Base-by-base conservation (phyloP, 441 rosid species). In the Gossypium schwendimanii region DNA sequence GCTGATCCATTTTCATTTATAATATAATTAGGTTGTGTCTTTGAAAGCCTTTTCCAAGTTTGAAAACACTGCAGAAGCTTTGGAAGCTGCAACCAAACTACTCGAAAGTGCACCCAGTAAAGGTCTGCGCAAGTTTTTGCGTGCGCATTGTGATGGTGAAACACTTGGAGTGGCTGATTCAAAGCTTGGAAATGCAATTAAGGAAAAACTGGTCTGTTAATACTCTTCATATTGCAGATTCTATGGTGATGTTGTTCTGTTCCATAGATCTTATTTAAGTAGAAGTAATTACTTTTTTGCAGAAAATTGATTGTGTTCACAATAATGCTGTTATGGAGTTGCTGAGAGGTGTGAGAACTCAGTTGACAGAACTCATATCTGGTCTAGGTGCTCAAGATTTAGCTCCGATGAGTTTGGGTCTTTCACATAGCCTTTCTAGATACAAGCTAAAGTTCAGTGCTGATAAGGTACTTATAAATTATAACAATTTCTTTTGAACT, bases 331-430 rank as follows among this genome's bases (percentile, higher is more conserved):
- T 94, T 12, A 92, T 92, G 98, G 99, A 94, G 79, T 83, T 94
- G 86, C 81, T 92, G 81, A 81, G 99, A 33, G 99, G 99, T 57
- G 87, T 92, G 63, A 87, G 98, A 78, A 87, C 87, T 71, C 99
- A 94, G 81, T 78, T 94, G 74, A 84, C 93, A 2, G 99, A 94
- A 58, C 97, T 94, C 62, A 87, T 94, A 24, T 74, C 93, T 75
- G 98, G 98, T 70, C 79, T 94, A 61, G 93, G 84, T 61, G 87
- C 79, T 54, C 93, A 91, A 78, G 98, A 92, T 75, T 80, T 94
- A 81, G 94, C 94, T 39, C 98, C 98, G 53, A 92, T 94, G 99
- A 91, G 96, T 58, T 85, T 94, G 85, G 99, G 99, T 78, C 84
- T 92, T 72, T 95, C 99, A 61, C 96, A 91, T 74, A 95, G 97